Conservation (phyloP, 2,329 filamentous ascomycete genomes). For the Diaporthe destruens region DNA sequence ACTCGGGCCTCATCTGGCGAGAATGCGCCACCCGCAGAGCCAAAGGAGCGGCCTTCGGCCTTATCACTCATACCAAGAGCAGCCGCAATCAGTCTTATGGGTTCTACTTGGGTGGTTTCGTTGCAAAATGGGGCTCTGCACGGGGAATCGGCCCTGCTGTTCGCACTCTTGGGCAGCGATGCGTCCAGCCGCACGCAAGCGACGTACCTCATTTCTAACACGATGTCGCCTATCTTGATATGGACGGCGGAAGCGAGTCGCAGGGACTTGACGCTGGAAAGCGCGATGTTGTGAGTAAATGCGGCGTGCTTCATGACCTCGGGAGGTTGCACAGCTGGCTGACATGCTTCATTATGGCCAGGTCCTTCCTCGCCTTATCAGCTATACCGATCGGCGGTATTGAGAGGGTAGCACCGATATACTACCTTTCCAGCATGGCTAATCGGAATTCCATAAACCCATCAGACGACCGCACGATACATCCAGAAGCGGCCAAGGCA, state of each 20-base stretch:
- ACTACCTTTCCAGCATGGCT: constrained; percentile 27
- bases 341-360: not conserved
- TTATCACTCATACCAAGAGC: constrained; percentile 22
- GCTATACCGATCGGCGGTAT: constrained; percentile 35
- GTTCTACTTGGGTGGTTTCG: constrained; percentile 10
- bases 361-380: not conserved
- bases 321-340: not conserved
- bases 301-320: not conserved
- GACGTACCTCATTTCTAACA: constrained; percentile 11
- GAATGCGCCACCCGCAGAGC: not conserved
- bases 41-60: not conserved
- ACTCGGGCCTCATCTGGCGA: too few relatives aligned
- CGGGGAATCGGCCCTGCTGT: constrained; percentile 21
- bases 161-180: constrained; percentile 35
- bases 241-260: constrained; percentile 38
- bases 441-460: not conserved
- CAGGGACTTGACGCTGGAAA: not conserved
- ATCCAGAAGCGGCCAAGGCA: constrained; percentile 23
- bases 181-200: not conserved
- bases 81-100: constrained; percentile 17
- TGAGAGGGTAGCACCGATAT: constrained; percentile 33
- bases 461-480: not conserved
- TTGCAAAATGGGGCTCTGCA: not conserved
- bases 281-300: constrained; percentile 23
- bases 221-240: constrained; percentile 38